Evolutionary conservation across 345 rosid species (phyloP), one percentile per base, ranked within the genome.

Genomic region (Dimocarpus longan): DNA sequence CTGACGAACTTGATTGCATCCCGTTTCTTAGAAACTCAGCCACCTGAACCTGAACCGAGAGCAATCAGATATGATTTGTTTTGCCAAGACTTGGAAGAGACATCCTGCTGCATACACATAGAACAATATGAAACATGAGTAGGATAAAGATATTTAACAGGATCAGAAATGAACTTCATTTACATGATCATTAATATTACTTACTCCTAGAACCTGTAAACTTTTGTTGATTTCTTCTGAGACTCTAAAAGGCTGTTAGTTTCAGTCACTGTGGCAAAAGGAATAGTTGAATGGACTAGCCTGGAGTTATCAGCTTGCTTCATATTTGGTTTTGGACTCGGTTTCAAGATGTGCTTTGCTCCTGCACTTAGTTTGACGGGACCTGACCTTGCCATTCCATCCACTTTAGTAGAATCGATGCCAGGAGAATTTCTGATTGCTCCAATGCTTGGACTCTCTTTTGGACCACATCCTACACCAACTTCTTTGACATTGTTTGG

Each of bases 321-420:
- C 37, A 26, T 42, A 21, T 3, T 32, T 32, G 37, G 37, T 32
- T 68, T 75, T 68, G 70, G 68, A 66, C 77, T 64, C 0, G 88
- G 88, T 76, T 87, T 80, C 77, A 84, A 81, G 67, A 85, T 78
- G 82, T 89, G 86, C 82, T 85, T 87, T 10, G 83, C 84, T 54
- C 90, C 90, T 15, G 90, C 84, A 71, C 79, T 82, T 52, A 87
- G 83, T 78, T 87, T 89, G n/a, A 83, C 11, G 6, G 89, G 84
- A 64, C 90, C 86, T 15, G 78, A 40, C 56, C 78, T 76, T 44
- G 71, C 76, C 26, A 78, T 65, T 13, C 77, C 78, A 12, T 78
- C 79, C 65, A 56, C 77, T 76, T 68, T 81, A 39, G 46, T 79
- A 48, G 37, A 46, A 76, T 82, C 76, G 50, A 71, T 60, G 39